Percentiles rank a stretch among this genome's conserved stretches.
Conservation (phyloP, 208 protist genomes). For the Giardia muris region DNA sequence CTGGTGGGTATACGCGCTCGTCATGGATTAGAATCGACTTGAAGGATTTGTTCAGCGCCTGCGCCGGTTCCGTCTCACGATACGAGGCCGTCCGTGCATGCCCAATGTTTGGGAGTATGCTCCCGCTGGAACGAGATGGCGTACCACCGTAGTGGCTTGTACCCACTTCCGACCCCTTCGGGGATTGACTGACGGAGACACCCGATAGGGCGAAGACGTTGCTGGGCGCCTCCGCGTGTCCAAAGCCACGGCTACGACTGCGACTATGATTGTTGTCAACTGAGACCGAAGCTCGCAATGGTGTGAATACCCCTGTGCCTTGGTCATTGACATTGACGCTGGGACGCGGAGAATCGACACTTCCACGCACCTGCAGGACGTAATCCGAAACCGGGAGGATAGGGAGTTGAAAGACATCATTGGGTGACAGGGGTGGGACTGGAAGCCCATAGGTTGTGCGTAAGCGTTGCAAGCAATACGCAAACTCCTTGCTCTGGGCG, state of each 20-base stretch:
- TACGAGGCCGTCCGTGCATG: neutral
- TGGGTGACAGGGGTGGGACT: neutral
- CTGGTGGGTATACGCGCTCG: neutral
- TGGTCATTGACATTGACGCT: neutral
- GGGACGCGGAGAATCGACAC: too few relatives aligned
- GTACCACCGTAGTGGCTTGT: too few relatives aligned
- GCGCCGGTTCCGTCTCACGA: neutral
- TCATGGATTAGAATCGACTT: neutral
- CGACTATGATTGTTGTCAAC: neutral
- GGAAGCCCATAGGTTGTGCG: neutral
- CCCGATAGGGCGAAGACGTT: neutral
- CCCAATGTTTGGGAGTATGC: too few relatives aligned
- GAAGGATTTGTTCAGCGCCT: neutral
- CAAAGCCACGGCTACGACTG: too few relatives aligned
- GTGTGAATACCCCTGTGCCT: neutral
- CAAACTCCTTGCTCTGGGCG: neutral
- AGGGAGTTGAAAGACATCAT: neutral
- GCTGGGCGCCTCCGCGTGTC: neutral
- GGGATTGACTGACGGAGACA: neutral
- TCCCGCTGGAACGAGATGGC: too few relatives aligned
- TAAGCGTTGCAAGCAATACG: neutral
- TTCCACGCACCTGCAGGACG: too few relatives aligned
- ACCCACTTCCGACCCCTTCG: too few relatives aligned
- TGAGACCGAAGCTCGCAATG: neutral
- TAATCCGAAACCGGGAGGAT: neutral